A percentile compares a stretch with the other conserved stretches of the same genome.
Conservation (phyloP, 2,329 filamentous ascomycete genomes). For the Dryadomyces quercivorus region DNA sequence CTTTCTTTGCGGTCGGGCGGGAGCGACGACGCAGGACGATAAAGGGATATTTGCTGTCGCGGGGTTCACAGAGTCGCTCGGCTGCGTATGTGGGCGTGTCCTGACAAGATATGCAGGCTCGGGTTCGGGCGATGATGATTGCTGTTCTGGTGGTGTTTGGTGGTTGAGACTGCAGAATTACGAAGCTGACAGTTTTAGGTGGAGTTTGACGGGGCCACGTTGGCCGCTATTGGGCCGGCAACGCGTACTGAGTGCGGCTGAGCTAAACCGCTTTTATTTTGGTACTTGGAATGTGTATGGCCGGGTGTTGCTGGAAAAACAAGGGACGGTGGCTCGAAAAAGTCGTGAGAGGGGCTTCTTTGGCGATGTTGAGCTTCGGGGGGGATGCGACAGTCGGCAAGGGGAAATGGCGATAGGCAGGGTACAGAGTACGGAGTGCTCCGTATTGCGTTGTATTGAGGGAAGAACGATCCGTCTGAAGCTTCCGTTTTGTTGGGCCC, state of each 20-base stretch:
- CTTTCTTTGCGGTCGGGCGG: not conserved
- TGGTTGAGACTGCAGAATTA: not conserved
- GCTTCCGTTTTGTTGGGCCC: not conserved
- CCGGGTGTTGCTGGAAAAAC: not conserved
- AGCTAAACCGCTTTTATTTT: not conserved
- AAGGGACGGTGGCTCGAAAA: not conserved
- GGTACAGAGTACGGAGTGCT: too few species aligned
- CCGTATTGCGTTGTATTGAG: not conserved
- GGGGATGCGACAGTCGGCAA: not conserved
- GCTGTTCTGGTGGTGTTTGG: not conserved
- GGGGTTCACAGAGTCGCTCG: too few species aligned
- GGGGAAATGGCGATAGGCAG: not conserved
- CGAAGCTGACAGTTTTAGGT: slow-evolving; percentile 1
- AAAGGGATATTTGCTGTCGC: too few species aligned
- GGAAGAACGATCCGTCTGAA: not conserved
- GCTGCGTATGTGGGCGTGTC: not conserved
- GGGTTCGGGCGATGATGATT: not conserved
- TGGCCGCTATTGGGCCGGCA: not conserved
- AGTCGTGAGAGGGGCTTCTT: not conserved
- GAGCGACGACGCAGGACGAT: too few species aligned
- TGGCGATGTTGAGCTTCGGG: not conserved
- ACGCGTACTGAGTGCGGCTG: not conserved
- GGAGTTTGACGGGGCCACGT: slow-evolving; percentile 1
- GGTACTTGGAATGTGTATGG: not conserved
- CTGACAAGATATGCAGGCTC: not conserved